Percentiles rank a stretch among this genome's conserved stretches.
Evolutionary conservation across 495 filamentous ascomycete species (phyloP).

Genomic region (Trypethelium eluteriae): DNA sequence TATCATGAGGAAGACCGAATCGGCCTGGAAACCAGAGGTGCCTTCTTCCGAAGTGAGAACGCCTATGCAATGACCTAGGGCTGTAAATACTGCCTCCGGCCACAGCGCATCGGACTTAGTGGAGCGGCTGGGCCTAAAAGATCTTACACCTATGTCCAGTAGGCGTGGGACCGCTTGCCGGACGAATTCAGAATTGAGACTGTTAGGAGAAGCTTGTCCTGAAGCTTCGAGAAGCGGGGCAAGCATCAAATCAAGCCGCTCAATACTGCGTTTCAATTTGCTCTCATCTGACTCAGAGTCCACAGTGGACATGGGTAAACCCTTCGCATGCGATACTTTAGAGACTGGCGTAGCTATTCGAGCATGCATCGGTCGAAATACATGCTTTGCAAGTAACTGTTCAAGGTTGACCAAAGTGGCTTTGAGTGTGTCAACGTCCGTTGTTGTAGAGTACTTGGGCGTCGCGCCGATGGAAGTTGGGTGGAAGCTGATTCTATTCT

Average conservation of each 20-base stretch:
- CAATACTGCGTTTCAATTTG: not conserved
- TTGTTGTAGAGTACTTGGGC: not conserved
- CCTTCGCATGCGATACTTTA: not conserved
- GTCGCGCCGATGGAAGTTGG: too few species aligned
- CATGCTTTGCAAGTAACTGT: conserved; percentile 57
- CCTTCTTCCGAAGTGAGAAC: not conserved
- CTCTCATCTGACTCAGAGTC: not conserved
- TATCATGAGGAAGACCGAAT: not conserved
- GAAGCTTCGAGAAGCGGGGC: not conserved
- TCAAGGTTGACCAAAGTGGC: conserved; percentile 45
- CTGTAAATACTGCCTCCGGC: not conserved
- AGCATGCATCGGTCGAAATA: conserved; percentile 53
- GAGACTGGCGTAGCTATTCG: too few species aligned
- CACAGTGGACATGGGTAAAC: conserved; percentile 25
- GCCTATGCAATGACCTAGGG: not conserved
- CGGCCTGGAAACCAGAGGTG: not conserved
- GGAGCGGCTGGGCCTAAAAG: not conserved
- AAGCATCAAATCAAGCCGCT: not conserved
- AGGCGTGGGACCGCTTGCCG: not conserved
- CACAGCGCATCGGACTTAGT: not conserved
- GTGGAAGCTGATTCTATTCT: not conserved
- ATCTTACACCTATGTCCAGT: not conserved
- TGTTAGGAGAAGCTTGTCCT: not conserved
- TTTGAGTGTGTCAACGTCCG: conserved; percentile 9
- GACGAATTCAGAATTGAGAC: not conserved